phyloP scores from a whole-genome alignment of 2,329 filamentous ascomycete species.

The Fusarium marasasianum region DNA sequence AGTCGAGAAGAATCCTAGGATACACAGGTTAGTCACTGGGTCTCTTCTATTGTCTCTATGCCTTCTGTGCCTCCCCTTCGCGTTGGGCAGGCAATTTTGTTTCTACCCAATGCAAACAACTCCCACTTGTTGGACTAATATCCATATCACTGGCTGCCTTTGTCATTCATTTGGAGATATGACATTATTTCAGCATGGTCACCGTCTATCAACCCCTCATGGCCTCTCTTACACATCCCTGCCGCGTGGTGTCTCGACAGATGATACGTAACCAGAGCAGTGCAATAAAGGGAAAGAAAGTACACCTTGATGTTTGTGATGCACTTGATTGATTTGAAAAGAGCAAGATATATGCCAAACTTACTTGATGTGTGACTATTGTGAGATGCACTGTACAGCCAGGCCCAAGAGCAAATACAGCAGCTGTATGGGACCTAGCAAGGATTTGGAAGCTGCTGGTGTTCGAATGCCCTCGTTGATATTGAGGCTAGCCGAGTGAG shows the following conservation, averaged over 20 bases:
- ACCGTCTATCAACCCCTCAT: not conserved
- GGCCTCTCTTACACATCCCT: not conserved
- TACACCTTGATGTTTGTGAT: not conserved
- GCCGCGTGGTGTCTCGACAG: not conserved
- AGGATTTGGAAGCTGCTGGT: not conserved
- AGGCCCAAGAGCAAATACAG: not conserved
- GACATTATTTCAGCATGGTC: not conserved
- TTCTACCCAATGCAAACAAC: conserved; percentile 2
- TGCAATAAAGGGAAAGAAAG: not conserved
- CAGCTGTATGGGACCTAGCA: not conserved
- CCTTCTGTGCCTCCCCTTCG: conserved; percentile 4
- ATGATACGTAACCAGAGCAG: not conserved
- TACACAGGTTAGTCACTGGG: conserved; percentile 23
- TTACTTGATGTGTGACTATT: conserved; percentile 1
- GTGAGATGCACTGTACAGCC: not conserved
- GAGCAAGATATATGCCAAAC: not conserved
- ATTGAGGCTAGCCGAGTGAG: not conserved
- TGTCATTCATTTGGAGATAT: not conserved
- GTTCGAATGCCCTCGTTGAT: not conserved
- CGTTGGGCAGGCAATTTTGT: not conserved
- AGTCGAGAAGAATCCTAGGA: conserved; percentile 12
- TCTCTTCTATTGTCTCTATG: conserved; percentile 1
- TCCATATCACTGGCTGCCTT: not conserved
- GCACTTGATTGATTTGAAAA: not conserved
- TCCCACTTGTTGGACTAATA: not conserved